These are phyloP conservation scores for Rhazya stricta DNA, from an alignment of 257 asterid genomes.

Conservation along the genomic window DNA sequence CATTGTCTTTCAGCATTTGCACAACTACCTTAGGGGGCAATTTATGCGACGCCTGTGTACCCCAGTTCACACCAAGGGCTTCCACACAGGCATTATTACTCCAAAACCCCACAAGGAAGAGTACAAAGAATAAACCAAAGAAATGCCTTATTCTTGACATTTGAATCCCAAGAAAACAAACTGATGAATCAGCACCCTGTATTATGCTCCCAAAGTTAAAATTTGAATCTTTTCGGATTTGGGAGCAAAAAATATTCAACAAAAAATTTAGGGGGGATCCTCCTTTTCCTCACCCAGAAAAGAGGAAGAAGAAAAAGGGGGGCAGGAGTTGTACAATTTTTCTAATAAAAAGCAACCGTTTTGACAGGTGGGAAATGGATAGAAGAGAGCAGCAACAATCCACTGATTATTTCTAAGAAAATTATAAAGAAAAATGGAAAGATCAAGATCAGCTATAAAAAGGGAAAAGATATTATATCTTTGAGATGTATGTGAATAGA, in stretches of 20 bases:
- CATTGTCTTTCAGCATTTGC: conserved; percentile 35
- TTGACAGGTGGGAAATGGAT: not conserved
- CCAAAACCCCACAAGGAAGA: conserved; percentile 2
- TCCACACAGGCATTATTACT: conserved; percentile 13
- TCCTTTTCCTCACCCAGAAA: not conserved
- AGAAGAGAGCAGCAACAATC: not conserved
- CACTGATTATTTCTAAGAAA: not conserved
- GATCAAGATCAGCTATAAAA: not conserved
- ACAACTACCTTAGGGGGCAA: conserved; percentile 33
- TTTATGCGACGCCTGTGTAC: conserved; percentile 35
- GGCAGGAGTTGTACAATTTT: not conserved
- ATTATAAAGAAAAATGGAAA: not conserved
- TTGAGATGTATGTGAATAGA: not conserved
- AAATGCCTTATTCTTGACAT: conserved; percentile 15
- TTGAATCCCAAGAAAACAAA: not conserved
- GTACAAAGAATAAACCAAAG: conserved; percentile 4
- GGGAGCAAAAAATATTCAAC: not conserved
- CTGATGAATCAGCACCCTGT: not conserved
- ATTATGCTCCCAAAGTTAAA: not conserved
- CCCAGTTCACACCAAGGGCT: conserved; percentile 45
- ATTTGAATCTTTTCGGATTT: not conserved
- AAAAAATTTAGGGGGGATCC: not conserved
- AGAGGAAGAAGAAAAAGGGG: not conserved
- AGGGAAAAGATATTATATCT: not conserved
- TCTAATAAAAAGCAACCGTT: not conserved